Conservation (phyloP, 352 stramenopile species). For the Pythium diclinum region DNA sequence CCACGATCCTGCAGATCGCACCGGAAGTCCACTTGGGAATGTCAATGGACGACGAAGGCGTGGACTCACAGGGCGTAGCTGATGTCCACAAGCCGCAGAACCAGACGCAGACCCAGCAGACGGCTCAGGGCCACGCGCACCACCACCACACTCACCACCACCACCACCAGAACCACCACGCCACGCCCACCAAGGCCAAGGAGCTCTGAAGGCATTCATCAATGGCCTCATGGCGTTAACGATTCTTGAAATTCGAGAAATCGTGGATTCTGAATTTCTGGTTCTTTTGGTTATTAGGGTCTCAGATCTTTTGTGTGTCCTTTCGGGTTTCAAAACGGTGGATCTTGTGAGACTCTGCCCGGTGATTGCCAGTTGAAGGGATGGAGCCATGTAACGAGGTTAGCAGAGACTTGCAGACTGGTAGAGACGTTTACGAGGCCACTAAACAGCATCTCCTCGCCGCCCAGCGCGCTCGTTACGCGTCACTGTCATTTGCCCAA, state of each 20-base stretch:
- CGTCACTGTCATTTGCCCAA: slow-evolving; percentile 13
- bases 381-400: not conserved
- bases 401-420: not conserved
- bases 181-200: slow-evolving; percentile 16
- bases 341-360: not conserved
- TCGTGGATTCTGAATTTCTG: not conserved
- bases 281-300: not conserved
- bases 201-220: slow-evolving; percentile 8
- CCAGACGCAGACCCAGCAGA: not conserved
- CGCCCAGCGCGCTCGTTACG: slow-evolving; percentile 2
- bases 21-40: slow-evolving; percentile 28
- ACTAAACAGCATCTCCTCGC: slow-evolving; percentile 1
- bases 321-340: not conserved
- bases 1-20: slow-evolving; percentile 57
- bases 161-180: slow-evolving; percentile 12
- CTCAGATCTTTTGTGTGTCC: not conserved
- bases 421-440: not conserved
- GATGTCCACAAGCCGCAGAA: slow-evolving; percentile 20
- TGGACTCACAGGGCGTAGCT: not conserved
- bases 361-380: not conserved
- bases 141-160: slow-evolving; percentile 13
- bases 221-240: not conserved
- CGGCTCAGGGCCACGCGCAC: slow-evolving; percentile 1
- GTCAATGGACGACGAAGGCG: slow-evolving; percentile 23
- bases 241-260: slow-evolving; percentile 8